Base-by-base conservation (phyloP, 2,329 filamentous ascomycete genomes). In the Macrophomina tecta region DNA sequence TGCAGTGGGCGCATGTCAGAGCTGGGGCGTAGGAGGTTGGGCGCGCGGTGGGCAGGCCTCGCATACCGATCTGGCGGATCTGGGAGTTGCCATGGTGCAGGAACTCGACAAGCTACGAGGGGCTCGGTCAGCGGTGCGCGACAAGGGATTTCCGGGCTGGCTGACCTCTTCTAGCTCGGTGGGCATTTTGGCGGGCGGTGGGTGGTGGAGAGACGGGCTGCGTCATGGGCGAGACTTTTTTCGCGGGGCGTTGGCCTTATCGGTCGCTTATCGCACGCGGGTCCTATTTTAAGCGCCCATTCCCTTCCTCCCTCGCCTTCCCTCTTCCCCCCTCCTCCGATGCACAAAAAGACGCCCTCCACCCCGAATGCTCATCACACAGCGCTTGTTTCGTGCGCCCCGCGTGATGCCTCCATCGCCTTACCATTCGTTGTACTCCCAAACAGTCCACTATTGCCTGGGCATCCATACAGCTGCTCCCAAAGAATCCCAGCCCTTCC, bases 61-160 rank as follows among this genome's bases (percentile, higher is more conserved):
- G 62, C 80, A 73, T 82, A 91, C 89, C 89, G 71, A 94, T 86
- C 77, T 92, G 89, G 72, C 95, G 89, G 70, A 98, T 93, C 77
- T 97, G 91, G 49, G 93, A 92, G 77, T 96, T 97, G 68, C 92
- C 92, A 81, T 97, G 91, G 79, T 92, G 91, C 68, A 98, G 91
- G 80, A 98, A 97, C 77, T 93, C 93, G 69, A 97, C 93, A 64
- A 97, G 88, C 92, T 97, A 38, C 61, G 48, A 55, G 7, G 30
- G 18, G 9, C 38, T 4, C 8, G 23, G 32, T 51, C 42, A 51
- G 63, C 40, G 12, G 9, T 66, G 2, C 32, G 38, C 7, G 7
- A 68, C 30, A 23, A 16, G 2, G 36, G 28, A 28, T 1, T 1
- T 4, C 23, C 40, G 51, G 12, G 65, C 36, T n/a, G 46, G 42